Conservation (phyloP, 2,329 filamentous ascomycete genomes). For the Claviceps maximensis region DNA sequence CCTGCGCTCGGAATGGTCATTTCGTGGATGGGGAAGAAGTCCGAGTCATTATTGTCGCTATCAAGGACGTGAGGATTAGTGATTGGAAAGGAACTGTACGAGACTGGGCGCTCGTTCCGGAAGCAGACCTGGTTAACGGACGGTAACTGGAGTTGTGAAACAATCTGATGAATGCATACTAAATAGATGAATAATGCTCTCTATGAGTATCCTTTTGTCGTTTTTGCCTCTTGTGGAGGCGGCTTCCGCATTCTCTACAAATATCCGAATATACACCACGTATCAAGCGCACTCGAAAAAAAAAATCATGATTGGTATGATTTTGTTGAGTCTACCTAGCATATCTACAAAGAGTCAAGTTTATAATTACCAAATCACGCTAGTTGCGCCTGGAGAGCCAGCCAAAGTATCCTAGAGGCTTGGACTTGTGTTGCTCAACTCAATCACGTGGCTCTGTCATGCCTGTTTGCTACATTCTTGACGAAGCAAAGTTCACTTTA, state of each 20-base stretch:
- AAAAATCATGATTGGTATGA: too few species aligned
- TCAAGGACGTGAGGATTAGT: slow-evolving; percentile 74
- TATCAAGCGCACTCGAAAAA: too few species aligned
- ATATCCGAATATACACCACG: too few species aligned
- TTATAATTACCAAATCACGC: background rate
- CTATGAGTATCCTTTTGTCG: background rate
- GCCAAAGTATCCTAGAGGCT: background rate
- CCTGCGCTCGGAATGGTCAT: slow-evolving; percentile 44
- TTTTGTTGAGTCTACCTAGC: background rate
- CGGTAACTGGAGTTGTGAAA: slow-evolving; percentile 4
- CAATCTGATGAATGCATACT: background rate
- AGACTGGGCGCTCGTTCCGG: slow-evolving; percentile 50
- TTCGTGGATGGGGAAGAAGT: slow-evolving; percentile 76
- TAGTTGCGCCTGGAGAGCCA: background rate
- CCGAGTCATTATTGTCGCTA: slow-evolving; percentile 72
- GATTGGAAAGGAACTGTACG: slow-evolving; percentile 92
- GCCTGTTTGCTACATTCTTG: background rate
- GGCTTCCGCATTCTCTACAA: too few species aligned
- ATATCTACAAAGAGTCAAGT: background rate
- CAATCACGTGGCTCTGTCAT: background rate
- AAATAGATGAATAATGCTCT: too few species aligned
- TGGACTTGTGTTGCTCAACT: background rate
- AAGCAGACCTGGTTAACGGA: slow-evolving; percentile 27
- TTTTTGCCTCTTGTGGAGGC: background rate
- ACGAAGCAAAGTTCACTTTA: background rate